These are phyloP conservation scores for Hymenoscyphus salicellus DNA, from an alignment of 2,329 filamentous ascomycete species.

Conservation along the genomic window DNA sequence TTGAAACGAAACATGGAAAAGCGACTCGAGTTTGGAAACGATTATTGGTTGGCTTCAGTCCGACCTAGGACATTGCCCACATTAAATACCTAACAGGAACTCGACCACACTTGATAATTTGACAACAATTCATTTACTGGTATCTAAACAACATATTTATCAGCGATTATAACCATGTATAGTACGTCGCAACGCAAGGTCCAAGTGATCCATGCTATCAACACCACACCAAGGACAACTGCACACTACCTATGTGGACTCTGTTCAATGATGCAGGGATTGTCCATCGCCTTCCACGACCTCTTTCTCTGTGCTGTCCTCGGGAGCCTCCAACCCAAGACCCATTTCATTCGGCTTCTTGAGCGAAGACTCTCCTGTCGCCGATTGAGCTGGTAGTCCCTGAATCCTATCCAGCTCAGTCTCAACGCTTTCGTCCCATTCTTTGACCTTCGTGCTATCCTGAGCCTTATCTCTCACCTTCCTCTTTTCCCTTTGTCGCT, in stretches of 20 bases:
- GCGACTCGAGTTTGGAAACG: too few relatives aligned
- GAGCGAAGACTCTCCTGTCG: not conserved
- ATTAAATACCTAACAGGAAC: not conserved
- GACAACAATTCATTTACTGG: not conserved
- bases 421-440: not conserved
- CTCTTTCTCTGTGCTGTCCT: not conserved
- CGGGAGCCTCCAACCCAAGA: not conserved
- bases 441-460: not conserved
- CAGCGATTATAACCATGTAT: not conserved
- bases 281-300: not conserved
- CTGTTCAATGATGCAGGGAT: not conserved
- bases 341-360: not conserved
- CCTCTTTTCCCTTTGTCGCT: not conserved
- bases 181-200: not conserved
- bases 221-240: not conserved
- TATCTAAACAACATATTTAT: not conserved
- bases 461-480: not conserved
- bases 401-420: not conserved
- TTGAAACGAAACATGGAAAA: too few relatives aligned
- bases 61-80: not conserved
- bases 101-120: not conserved
- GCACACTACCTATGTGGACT: not conserved
- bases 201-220: not conserved
- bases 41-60: too few relatives aligned
- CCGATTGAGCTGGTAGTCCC: not conserved